Base-by-base conservation (phyloP, 768 basidiomycete species). In the Ramaria sp. region DNA sequence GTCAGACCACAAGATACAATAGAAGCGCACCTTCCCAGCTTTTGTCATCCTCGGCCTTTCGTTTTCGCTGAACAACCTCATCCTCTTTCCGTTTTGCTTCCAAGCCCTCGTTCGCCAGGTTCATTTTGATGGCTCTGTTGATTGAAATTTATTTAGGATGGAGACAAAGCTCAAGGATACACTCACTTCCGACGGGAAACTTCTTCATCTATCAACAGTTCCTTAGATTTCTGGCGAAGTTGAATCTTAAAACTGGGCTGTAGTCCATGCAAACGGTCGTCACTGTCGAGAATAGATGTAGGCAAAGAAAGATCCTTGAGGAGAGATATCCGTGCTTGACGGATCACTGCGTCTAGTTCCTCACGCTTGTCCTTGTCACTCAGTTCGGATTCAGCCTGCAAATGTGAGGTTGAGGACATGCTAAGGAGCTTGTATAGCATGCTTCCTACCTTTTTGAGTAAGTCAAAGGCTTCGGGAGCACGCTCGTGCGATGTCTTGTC, bases 31-130 rank as follows among this genome's bases (percentile, higher is more conserved):
- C 90, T 76, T 95, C 92, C 92, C 92, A 96, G 24, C 69, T 72
- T 63, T 83, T 86, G 63, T 94, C 90, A 6, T 93, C 89, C 63
- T 94, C 91, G 1, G 78, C 86, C 70, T 95, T 95, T 54, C 92
- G 78, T 69, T 95, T 95, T 72, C 71, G 83, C 37, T 81, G 64
- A 22, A 75, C 70, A 11, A 86, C 76, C 62, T 93, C 93, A 57
- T 91, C 90, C 53, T 96, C 92, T 67, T 91, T 92, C 76, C 86
- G 89, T 64, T 84, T 78, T n/a, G 93, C 93, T 66, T 95, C 92
- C 4, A 93, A 73, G 3, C 91, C 91, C 68, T 93, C 91, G 63
- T 93, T 93, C 7, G 91, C 91, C 55, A 93, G 69, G 66, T 91
- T 91, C 82, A 91, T 83, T 75, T 92, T 92, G 64, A 91, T 71